phyloP scores from a whole-genome alignment of 305 asterid genomes.

The Rubia balearica region DNA sequence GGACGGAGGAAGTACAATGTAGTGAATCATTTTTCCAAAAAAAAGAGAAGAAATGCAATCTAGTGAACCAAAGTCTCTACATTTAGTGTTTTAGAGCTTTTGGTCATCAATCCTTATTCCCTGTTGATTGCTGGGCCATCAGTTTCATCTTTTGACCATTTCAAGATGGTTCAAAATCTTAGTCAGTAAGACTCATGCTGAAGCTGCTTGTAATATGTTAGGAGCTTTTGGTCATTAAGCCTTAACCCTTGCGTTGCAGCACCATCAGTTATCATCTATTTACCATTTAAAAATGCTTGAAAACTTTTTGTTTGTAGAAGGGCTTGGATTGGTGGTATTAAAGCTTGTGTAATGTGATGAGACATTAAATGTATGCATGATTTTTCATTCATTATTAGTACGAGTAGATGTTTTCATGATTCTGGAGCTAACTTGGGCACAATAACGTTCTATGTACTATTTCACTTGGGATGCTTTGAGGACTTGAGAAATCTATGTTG shows the following conservation, averaged over 20 bases:
- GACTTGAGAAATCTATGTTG: neutral
- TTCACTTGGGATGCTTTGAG: neutral
- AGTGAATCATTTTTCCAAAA: too few relatives aligned
- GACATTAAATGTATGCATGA: neutral
- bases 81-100: neutral
- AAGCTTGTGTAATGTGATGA: conserved; percentile 4
- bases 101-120: neutral
- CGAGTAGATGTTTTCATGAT: neutral
- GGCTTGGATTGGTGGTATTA: neutral
- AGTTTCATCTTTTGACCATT: neutral
- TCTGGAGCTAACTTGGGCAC: neutral
- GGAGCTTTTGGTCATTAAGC: neutral
- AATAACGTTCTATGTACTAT: neutral
- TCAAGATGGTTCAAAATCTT: neutral
- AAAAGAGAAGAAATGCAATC: neutral
- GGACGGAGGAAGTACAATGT: too few relatives aligned
- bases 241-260: neutral
- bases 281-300: neutral
- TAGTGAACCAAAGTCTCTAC: neutral
- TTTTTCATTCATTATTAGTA: neutral
- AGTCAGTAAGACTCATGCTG: neutral
- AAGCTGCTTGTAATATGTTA: neutral
- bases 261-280: neutral
- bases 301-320: neutral
- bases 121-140: neutral